Evolutionary conservation across 768 basidiomycete genomes (phyloP), one percentile per base, ranked within the genome.

Genomic region (Suillus discolor): DNA sequence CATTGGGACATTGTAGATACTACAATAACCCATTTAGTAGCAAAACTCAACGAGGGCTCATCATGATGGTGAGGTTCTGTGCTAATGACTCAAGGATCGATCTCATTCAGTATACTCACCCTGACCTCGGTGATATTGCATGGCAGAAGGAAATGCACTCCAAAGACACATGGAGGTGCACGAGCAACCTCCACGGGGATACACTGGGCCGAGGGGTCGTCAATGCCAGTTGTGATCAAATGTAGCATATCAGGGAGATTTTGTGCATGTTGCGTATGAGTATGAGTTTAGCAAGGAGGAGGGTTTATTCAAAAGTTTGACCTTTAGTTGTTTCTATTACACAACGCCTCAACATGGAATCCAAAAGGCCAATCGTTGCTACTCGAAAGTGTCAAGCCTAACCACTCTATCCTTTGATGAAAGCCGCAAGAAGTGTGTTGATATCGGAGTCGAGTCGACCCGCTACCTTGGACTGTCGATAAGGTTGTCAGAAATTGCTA

Each of bases 371-470:
- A 41, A 18, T 25, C 6, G 8, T 20, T 28, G 18, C 25, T 13
- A 20, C 18, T 13, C 1, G 3, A 41, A 41, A 60, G 6, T 28
- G 41, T 42, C 41, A 39, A 11, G 41, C 59, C 5, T 12, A 20
- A n/a, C 12, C 41, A 31, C 25, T 42, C 41, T 44, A 60, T 60
- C 28, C 28, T 41, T 12, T 25, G 59, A 60, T 60, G 59, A 60
- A 60, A 60, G 18, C 11, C 20, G 41, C 59, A 3, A 60, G 41
- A 28, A 41, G 25, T 31, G 59, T 4, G 5, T 60, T 60, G 20
- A 60, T 60, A 6, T 60, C 59, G 18, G 59, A 60, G 12, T 60
- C 59, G 7, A 60, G 41, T 60, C 59, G 59, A 28, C 59, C 28
- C 12, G 25, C 28, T 60, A 60, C 25, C 23, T 41, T 39, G 25